Evolutionary conservation across 1,284 basidiomycete species (phyloP), one percentile per base, ranked within the genome.

Genomic region (Coniophora puteana): DNA sequence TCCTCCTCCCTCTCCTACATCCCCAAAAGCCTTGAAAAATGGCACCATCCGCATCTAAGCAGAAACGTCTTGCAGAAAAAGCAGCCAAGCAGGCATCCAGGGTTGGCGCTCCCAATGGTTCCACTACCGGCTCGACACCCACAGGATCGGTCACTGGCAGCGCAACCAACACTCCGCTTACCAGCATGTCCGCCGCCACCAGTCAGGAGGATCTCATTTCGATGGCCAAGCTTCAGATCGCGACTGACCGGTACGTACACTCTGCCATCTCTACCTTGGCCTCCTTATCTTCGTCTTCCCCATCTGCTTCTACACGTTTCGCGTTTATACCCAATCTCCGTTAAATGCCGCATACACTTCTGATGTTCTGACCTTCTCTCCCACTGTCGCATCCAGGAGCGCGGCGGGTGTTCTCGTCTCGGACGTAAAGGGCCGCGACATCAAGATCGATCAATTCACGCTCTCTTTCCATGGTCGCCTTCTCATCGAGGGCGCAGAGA

Each of bases 401-500:
- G 89, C 90, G 3, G 76, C 86, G 30, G 95, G 96, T 58, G 94
- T 97, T 16, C 76, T 99, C 29, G 85, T 90, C 36, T 97, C 93
- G 34, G 96, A 99, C 70, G 66, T 76, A 43, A 93, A 97, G 67
- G 80, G 83, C 43, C 85, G 95, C 49, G 95, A 99, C 71, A 88
- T 99, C 76, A 97, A 98, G 72, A 95, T 99, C 54, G 93, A 97
- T 62, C 80, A 85, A 38, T 99, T 85, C 67, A 96, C 93, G 4
- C 80, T 99, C 42, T 97, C 93, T 4, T 99, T 98, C 81, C 95
- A 99, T 61, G 95, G 95, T 27, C 82, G 95, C 44, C 72, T 98
- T 20, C 78, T 98, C 52, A 85, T 98, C 56, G 94, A 98, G 66
- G 82, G 80, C 50, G 93, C 92, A 8, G 80, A 85, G 64, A 81